Percentiles rank a stretch among this genome's conserved stretches.
phyloP scores from a whole-genome alignment of 2,329 filamentous ascomycete species.

The Penicillium hesseltinei region DNA sequence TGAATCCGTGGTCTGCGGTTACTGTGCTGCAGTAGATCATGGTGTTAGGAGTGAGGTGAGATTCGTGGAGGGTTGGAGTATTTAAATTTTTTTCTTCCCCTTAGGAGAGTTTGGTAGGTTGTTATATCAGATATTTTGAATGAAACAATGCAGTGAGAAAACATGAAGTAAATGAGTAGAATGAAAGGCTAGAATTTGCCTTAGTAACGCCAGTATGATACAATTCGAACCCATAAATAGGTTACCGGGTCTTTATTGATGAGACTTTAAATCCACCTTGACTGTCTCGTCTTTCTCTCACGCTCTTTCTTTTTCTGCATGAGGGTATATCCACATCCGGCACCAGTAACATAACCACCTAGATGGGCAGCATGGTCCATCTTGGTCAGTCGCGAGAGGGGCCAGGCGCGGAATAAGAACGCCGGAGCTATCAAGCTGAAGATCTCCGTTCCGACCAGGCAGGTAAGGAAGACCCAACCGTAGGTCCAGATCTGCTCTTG shows the following conservation, averaged over 20 bases:
- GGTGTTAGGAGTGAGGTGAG: not conserved
- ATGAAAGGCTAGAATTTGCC: not conserved
- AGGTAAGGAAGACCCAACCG: conserved; percentile 39
- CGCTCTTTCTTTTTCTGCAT: conserved; percentile 17
- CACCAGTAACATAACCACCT: conserved; percentile 42
- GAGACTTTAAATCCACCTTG: conserved; percentile 15
- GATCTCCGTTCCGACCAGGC: conserved; percentile 39
- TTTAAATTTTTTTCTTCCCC: not conserved
- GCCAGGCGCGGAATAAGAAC: conserved; percentile 20
- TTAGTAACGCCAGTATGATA: conserved; percentile 6
- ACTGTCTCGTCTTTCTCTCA: conserved; percentile 15
- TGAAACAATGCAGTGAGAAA: not conserved
- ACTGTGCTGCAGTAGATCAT: not conserved
- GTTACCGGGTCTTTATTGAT: not conserved
- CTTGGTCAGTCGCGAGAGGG: conserved; percentile 29
- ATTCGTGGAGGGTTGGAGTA: not conserved
- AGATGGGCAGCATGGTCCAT: conserved; percentile 46
- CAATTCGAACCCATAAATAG: not conserved
- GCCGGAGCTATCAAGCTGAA: conserved; percentile 31
- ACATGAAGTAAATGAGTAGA: not conserved
- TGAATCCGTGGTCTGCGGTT: not conserved
- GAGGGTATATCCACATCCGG: conserved; percentile 22
- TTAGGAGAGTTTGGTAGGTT: not conserved
- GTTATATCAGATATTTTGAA: not conserved
- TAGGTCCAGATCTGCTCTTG: conserved; percentile 44